Base-by-base conservation (phyloP, 371 early-diverging fungal genomes). In the Actinomucor elegans region DNA sequence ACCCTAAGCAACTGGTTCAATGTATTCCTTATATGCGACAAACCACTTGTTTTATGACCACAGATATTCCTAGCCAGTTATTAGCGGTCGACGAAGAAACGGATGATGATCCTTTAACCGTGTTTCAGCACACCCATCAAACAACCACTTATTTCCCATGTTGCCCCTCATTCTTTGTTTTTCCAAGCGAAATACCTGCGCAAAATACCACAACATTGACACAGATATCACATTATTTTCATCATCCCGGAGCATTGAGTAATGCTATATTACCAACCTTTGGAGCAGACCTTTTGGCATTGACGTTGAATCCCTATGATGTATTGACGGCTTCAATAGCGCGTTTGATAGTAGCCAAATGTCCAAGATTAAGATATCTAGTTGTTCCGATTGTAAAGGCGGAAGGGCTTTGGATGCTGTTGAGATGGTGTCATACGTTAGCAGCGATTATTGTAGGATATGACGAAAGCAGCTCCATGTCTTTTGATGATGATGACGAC, bases 191-290 rank as follows among this genome's bases (percentile, higher is more conserved):
- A 40, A n/a, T 56, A 9, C 47, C 48, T 9, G 44, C 59, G 18
- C 43, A 48, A 28, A 50, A 57, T 40, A 50, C 45, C 11, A 35
- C 59, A 2, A 55, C 69, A 24, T 35, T 72, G 10, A 75, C 72
- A 2, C 73, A 67, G n/a, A 69, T 75, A 21, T 58, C 73, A 0
- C 68, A 70, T 35, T 75, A 75, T 41, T 71, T 65, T 24, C 76
- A 75, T 41, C 73, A 72, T 49, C 76, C 70, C 7, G 73, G 72
- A 10, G 76, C 76, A 15, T 52, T 75, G 10, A 59, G 63, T 27
- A 75, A 71, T 46, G 73, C 70, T 1, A 75, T 75, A 21, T 41
- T 75, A 31, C 76, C 76, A 2, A 75, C 72, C 3, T 75, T 67
- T 64, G 76, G 76, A 1, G 29, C 70, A 1, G 76, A 75, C 38